Conservation (phyloP, 352 stramenopile genomes). For the Phytophthora rubi region DNA sequence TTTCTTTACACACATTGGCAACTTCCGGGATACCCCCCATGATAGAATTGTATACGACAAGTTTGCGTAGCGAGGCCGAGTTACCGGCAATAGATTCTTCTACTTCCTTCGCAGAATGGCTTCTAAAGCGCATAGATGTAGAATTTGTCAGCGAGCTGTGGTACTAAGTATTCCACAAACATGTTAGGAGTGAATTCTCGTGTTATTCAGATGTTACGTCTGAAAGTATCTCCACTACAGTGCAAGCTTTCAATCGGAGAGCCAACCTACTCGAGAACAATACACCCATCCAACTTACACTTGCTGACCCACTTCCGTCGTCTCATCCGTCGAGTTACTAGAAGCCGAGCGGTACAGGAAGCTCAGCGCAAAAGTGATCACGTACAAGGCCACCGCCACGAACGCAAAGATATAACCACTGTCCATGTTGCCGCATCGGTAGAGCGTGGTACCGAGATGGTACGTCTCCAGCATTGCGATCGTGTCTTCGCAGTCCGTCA, state of each 20-base stretch:
- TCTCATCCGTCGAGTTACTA: conserved; percentile 14
- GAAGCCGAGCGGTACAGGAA: conserved; percentile 35
- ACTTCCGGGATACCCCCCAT: no score
- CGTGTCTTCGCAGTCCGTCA: conserved; percentile 32
- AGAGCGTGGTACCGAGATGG: conserved; percentile 36
- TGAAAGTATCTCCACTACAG: background rate
- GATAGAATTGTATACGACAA: no score
- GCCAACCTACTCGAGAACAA: background rate
- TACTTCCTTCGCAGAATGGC: no score
- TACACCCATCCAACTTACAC: conserved; percentile 21
- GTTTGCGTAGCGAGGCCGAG: no score
- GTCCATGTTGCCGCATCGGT: conserved; percentile 55
- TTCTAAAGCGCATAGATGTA: no score
- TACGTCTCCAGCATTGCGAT: conserved; percentile 35
- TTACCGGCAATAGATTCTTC: no score
- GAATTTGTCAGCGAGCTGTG: no score
- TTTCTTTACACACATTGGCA: no score
- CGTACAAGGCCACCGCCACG: conserved; percentile 40
- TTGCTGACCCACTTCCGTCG: conserved; percentile 25
- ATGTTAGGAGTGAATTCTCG: background rate
- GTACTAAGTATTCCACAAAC: background rate
- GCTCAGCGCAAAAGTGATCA: conserved; percentile 42
- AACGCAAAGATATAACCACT: conserved; percentile 49
- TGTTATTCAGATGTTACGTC: background rate
- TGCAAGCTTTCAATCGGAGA: background rate